These are phyloP conservation scores for Cyclotella sp. DNA, from an alignment of 108 stramenopile species.

Conservation along the genomic window DNA sequence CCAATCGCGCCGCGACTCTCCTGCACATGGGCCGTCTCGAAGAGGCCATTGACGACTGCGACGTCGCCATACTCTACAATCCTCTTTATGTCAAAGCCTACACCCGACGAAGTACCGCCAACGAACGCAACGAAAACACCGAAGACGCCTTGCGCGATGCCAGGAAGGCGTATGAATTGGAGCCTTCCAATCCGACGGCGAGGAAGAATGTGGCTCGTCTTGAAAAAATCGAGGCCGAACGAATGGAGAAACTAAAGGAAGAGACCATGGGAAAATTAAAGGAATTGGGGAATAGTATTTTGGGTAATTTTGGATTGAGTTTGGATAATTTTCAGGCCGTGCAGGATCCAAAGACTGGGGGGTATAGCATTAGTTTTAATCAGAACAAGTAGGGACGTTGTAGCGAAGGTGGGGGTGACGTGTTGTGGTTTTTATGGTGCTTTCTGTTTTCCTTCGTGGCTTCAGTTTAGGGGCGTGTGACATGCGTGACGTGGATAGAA, in stretches of 20 bases:
- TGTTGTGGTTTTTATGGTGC: not conserved
- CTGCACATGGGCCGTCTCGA: constrained; percentile 68
- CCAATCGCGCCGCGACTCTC: constrained; percentile 84
- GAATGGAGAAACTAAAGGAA: constrained; percentile 92
- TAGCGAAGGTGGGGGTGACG: not conserved
- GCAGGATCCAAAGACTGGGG: constrained; percentile 92
- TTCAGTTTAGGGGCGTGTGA: too few relatives aligned
- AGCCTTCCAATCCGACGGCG: constrained; percentile 61
- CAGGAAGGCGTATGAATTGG: constrained; percentile 70
- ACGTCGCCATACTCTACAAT: constrained; percentile 71
- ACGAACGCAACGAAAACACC: constrained; percentile 70
- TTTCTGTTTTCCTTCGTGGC: too few relatives aligned
- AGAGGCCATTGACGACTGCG: constrained; percentile 80
- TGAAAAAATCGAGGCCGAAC: constrained; percentile 73
- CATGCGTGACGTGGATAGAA: too few relatives aligned
- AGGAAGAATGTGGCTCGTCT: constrained; percentile 65
- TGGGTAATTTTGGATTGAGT: constrained; percentile 96
- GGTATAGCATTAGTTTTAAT: constrained; percentile 80
- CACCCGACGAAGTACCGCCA: constrained; percentile 74
- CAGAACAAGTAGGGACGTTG: constrained; percentile 53
- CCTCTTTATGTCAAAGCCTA: constrained; percentile 89
- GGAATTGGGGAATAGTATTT: constrained; percentile 94
- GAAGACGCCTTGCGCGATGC: constrained; percentile 74
- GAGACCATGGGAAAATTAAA: constrained; percentile 96
- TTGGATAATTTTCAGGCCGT: constrained; percentile 96